A percentile compares a stretch with the other conserved stretches of the same genome.
These are phyloP conservation scores for Aspergillus bombycis DNA, from an alignment of 2,329 filamentous ascomycete genomes.

Conservation along the genomic window DNA sequence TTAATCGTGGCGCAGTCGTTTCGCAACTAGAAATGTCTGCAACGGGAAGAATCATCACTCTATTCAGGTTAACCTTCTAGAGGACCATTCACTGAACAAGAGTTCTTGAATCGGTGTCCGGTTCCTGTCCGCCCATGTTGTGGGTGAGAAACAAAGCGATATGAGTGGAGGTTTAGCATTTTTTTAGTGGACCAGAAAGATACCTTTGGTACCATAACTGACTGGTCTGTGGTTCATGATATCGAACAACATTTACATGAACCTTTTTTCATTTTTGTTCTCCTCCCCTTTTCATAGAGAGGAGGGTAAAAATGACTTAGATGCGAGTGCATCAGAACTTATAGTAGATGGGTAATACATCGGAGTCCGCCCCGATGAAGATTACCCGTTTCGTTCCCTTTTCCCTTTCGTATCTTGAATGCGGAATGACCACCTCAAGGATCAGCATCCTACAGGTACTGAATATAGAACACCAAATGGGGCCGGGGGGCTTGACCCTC, in stretches of 20 bases:
- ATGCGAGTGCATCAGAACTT: background rate
- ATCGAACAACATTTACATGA: background rate
- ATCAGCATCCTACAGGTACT: slow-evolving; percentile 8
- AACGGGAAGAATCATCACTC: background rate
- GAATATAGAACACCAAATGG: slow-evolving; percentile 6
- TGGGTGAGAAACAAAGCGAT: background rate
- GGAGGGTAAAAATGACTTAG: background rate
- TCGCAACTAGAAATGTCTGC: background rate
- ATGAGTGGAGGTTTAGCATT: background rate
- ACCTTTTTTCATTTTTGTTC: background rate
- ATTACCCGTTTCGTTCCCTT: background rate
- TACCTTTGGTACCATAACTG: background rate
- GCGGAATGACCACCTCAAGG: background rate
- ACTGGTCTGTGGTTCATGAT: background rate
- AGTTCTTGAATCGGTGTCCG: background rate
- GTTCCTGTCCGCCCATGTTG: background rate
- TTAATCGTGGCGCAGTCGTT: background rate
- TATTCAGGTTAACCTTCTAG: background rate
- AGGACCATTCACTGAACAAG: background rate
- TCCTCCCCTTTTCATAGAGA: background rate
- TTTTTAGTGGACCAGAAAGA: background rate
- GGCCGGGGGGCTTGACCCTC: background rate
- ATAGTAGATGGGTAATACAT: background rate
- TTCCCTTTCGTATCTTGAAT: background rate
- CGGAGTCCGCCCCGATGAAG: background rate